A percentile compares a stretch with the other conserved stretches of the same genome.
Evolutionary conservation across 805 yeast genomes (phyloP).

Genomic region (Cyberlindnera maclurae): DNA sequence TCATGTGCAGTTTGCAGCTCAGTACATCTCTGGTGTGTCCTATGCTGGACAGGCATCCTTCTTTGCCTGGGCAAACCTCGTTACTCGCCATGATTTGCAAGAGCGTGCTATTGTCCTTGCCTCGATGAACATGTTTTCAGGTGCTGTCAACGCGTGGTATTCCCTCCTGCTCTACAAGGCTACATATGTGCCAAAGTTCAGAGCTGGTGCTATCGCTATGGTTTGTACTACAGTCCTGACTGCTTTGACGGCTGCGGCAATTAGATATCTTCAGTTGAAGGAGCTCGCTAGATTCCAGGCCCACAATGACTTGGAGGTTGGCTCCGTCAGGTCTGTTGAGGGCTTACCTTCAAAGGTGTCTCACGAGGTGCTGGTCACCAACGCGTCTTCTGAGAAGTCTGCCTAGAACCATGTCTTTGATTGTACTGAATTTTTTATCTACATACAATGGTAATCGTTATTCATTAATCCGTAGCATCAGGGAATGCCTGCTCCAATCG

Average conservation of each 20-base stretch:
- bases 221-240: conserved; percentile 42
- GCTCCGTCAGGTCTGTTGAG: conserved; percentile 1
- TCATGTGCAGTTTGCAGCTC: conserved; percentile 42
- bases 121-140: conserved; percentile 58
- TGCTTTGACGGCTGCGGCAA: conserved; percentile 31
- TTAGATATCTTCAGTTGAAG: conserved; percentile 36
- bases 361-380: background rate
- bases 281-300: conserved; percentile 22
- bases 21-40: conserved; percentile 45
- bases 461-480: conserved; percentile 1
- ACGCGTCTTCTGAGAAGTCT: background rate
- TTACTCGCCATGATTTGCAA: conserved; percentile 51
- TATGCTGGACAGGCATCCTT: conserved; percentile 56
- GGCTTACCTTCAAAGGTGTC: conserved; percentile 1
- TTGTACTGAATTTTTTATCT: background rate
- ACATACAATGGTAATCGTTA: background rate
- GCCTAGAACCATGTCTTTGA: background rate
- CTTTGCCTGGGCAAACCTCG: conserved; percentile 59
- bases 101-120: conserved; percentile 60
- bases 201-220: conserved; percentile 51
- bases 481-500: conserved; percentile 31
- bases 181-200: conserved; percentile 42
- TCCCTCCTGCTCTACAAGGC: conserved; percentile 46
- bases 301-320: conserved; percentile 1
- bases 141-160: conserved; percentile 64